Conservation (phyloP, 441 rosid species). For the Corymbia citriodora region DNA sequence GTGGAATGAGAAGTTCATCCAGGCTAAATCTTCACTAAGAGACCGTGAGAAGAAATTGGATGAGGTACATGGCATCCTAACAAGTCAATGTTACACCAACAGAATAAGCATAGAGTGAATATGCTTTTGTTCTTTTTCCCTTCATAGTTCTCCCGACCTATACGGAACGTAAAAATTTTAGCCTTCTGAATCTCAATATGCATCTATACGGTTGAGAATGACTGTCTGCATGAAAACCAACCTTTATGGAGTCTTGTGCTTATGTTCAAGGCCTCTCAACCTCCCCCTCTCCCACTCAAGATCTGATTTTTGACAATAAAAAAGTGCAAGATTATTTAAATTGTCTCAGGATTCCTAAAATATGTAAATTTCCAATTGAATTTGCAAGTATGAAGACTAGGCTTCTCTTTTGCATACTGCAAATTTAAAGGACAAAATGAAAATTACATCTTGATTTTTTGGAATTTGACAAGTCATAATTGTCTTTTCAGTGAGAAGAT, state of each 20-base stretch:
- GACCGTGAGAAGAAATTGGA: slow-evolving; percentile 99
- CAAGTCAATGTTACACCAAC: background rate
- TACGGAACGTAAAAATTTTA: background rate
- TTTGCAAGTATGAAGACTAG: background rate
- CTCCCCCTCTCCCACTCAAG: background rate
- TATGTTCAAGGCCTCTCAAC: background rate
- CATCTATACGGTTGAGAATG: background rate
- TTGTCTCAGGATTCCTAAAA: background rate
- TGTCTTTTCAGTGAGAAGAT: background rate
- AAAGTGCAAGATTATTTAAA: background rate
- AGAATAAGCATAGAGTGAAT: background rate
- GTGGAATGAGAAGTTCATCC: slow-evolving; percentile 98
- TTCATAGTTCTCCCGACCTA: background rate
- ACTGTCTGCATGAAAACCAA: background rate
- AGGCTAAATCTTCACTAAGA: slow-evolving; percentile 93
- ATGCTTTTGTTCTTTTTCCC: background rate
- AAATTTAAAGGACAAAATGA: background rate
- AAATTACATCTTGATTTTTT: background rate
- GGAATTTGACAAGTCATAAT: background rate
- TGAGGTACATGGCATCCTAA: slow-evolving; percentile 51
- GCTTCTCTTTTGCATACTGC: background rate
- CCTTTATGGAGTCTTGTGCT: background rate
- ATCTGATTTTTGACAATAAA: background rate
- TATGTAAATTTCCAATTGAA: background rate
- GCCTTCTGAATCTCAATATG: background rate